Evolutionary conservation across 192 early-diverging fungal species (phyloP).

Genomic region (Coemansia guatemalensis): DNA sequence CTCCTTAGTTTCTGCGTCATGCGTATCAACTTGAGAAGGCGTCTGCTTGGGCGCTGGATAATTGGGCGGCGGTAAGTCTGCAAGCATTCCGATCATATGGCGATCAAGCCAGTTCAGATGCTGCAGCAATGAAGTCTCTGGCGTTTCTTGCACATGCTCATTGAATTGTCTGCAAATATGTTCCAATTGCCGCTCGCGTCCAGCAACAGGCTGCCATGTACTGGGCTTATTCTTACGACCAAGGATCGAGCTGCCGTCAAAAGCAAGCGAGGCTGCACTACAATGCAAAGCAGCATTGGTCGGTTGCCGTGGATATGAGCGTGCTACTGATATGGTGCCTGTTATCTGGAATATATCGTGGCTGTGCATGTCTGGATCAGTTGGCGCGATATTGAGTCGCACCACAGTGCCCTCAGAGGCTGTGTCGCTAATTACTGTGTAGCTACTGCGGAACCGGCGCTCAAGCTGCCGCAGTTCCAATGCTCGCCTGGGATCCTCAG

Average conservation of each 20-base stretch:
- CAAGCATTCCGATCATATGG: slow-evolving; percentile 30
- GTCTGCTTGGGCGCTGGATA: not conserved
- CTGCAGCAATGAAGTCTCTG: slow-evolving; percentile 36
- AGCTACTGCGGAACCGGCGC: slow-evolving; percentile 46
- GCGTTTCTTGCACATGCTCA: slow-evolving; percentile 26
- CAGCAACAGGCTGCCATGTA: slow-evolving; percentile 27
- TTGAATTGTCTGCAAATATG: slow-evolving; percentile 22
- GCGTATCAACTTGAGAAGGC: not conserved
- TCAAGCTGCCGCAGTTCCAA: slow-evolving; percentile 48
- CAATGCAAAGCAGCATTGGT: slow-evolving; percentile 12
- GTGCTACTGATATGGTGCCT: slow-evolving; percentile 16
- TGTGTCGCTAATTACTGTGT: slow-evolving; percentile 13
- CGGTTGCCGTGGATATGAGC: slow-evolving; percentile 18
- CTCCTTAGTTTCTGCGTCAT: not conserved
- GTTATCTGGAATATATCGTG: slow-evolving; percentile 35
- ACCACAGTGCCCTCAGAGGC: slow-evolving; percentile 11
- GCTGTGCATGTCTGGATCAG: slow-evolving; percentile 38
- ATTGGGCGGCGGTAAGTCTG: slow-evolving; percentile 15
- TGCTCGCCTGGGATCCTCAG: slow-evolving; percentile 12
- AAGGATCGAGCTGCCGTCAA: slow-evolving; percentile 27
- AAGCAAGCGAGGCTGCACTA: slow-evolving; percentile 14
- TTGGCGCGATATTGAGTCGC: slow-evolving; percentile 30
- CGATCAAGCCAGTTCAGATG: slow-evolving; percentile 59
- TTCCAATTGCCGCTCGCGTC: slow-evolving; percentile 23
- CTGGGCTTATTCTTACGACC: slow-evolving; percentile 37